A percentile compares a stretch with the other conserved stretches of the same genome.
Conservation (phyloP, 352 stramenopile genomes). For the Phytopythium vexans region DNA sequence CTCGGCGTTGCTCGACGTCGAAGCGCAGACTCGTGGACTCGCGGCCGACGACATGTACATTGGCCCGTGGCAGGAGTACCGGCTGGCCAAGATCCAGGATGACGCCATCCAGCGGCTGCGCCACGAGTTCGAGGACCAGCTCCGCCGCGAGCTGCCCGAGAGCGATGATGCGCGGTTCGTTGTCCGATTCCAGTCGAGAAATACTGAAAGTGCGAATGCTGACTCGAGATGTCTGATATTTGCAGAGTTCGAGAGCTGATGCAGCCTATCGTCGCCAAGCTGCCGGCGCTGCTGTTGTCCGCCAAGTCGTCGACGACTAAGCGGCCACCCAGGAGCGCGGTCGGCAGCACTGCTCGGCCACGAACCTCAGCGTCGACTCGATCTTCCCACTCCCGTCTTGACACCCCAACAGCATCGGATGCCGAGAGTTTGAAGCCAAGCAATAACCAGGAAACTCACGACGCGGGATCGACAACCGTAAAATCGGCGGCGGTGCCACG, state of each 20-base stretch:
- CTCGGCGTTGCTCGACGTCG: no score
- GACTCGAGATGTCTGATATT: no score
- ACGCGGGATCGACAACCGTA: slow-evolving; percentile 1
- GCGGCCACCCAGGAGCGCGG: slow-evolving; percentile 2
- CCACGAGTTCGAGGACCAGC: slow-evolving; percentile 59
- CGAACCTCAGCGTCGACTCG: slow-evolving; percentile 8
- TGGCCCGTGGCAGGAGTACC: slow-evolving; percentile 83
- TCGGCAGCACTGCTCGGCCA: slow-evolving; percentile 17
- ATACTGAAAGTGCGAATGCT: slow-evolving; percentile 1
- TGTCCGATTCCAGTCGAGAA: neutral
- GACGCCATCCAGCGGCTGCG: slow-evolving; percentile 67
- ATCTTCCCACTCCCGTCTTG: no score
- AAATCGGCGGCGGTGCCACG: neutral
- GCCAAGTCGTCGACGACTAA: slow-evolving; percentile 25
- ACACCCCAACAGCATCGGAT: neutral
- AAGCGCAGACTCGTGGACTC: no score
- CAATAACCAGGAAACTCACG: slow-evolving; percentile 49
- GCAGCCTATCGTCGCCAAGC: slow-evolving; percentile 68
- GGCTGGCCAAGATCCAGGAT: slow-evolving; percentile 81
- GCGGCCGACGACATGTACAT: slow-evolving; percentile 57
- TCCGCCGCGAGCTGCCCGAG: slow-evolving; percentile 43
- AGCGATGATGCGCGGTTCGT: slow-evolving; percentile 41
- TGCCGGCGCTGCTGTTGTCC: slow-evolving; percentile 61
- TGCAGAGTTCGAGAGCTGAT: slow-evolving; percentile 72
- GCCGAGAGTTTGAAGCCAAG: neutral